phyloP scores from a whole-genome alignment of 768 basidiomycete genomes.

The Boletus sp. region DNA sequence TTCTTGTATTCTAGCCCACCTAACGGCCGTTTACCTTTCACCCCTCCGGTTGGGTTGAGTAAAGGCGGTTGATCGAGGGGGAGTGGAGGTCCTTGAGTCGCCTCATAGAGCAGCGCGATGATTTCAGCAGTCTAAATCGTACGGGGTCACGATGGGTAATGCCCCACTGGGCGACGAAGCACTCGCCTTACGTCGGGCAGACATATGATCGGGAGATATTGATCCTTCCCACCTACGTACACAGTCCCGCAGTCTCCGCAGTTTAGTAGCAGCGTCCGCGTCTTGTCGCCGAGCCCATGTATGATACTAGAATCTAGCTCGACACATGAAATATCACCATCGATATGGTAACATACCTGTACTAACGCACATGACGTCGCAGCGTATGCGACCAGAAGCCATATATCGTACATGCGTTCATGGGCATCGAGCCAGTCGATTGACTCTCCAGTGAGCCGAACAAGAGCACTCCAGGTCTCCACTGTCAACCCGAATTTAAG shows the following conservation, averaged over 20 bases:
- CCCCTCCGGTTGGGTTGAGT: conserved; percentile 78
- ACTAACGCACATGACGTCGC: conserved; percentile 87
- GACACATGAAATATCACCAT: neutral
- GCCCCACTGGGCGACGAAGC: neutral
- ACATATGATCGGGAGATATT: conserved; percentile 92
- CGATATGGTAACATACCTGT: conserved; percentile 55
- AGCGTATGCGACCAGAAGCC: conserved; percentile 84
- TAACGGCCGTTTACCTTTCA: conserved; percentile 52
- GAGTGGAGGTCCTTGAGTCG: conserved; percentile 74
- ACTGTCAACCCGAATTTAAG: conserved; percentile 82
- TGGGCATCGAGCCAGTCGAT: conserved; percentile 89
- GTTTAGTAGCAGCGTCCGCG: conserved; percentile 63
- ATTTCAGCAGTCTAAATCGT: conserved; percentile 78
- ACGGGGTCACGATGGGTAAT: neutral
- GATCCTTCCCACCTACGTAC: conserved; percentile 85
- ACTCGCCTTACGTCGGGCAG: conserved; percentile 81
- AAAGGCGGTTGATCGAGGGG: conserved; percentile 54
- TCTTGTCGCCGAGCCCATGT: conserved; percentile 88
- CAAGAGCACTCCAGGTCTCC: conserved; percentile 73
- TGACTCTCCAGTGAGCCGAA: conserved; percentile 68
- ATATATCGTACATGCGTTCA: conserved; percentile 79
- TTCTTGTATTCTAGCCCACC: conserved; percentile 66
- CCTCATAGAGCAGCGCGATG: conserved; percentile 86
- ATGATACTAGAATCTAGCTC: conserved; percentile 63
- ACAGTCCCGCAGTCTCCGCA: conserved; percentile 80